These are phyloP conservation scores for Chaetothyriales sp. DNA, from an alignment of 2,329 filamentous ascomycete species.

Conservation along the genomic window DNA sequence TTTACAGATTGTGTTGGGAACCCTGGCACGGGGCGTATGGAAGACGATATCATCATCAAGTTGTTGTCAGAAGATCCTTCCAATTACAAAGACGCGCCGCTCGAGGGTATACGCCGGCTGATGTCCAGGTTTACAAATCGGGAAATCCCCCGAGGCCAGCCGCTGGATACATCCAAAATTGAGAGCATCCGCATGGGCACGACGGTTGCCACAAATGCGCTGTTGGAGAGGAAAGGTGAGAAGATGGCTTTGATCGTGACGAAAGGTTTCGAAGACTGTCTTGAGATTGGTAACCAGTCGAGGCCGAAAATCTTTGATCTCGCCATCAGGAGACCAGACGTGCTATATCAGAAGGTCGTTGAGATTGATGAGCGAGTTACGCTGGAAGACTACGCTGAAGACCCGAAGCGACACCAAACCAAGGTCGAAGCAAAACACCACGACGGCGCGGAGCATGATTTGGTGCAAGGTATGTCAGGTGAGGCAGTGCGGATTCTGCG, in stretches of 20 bases:
- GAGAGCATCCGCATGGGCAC: conserved; percentile 93
- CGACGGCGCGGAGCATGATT: conserved; percentile 24
- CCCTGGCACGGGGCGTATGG: conserved; percentile 51
- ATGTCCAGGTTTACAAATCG: conserved; percentile 61
- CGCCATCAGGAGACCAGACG: conserved; percentile 72
- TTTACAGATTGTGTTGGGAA: conserved; percentile 90
- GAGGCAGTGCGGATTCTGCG: conserved; percentile 60
- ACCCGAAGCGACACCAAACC: conserved; percentile 53
- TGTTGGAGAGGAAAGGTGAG: conserved; percentile 82
- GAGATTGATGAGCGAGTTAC: conserved; percentile 87
- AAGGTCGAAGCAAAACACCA: conserved; percentile 39
- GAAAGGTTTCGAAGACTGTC: conserved; percentile 73
- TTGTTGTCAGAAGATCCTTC: conserved; percentile 78
- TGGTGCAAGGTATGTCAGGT: conserved; percentile 59
- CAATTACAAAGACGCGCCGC: conserved; percentile 81
- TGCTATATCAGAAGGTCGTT: conserved; percentile 72
- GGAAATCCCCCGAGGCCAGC: conserved; percentile 65
- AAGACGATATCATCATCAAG: conserved; percentile 71
- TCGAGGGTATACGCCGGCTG: conserved; percentile 80
- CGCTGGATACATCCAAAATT: conserved; percentile 69
- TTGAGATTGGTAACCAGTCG: conserved; percentile 82
- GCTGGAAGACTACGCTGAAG: conserved; percentile 81
- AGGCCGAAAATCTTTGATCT: conserved; percentile 84
- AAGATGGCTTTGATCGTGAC: conserved; percentile 78
- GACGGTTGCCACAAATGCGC: conserved; percentile 82